Evolutionary conservation across 768 basidiomycete genomes (phyloP), one percentile per base, ranked within the genome.

Genomic region (Lepiota subincarnata): DNA sequence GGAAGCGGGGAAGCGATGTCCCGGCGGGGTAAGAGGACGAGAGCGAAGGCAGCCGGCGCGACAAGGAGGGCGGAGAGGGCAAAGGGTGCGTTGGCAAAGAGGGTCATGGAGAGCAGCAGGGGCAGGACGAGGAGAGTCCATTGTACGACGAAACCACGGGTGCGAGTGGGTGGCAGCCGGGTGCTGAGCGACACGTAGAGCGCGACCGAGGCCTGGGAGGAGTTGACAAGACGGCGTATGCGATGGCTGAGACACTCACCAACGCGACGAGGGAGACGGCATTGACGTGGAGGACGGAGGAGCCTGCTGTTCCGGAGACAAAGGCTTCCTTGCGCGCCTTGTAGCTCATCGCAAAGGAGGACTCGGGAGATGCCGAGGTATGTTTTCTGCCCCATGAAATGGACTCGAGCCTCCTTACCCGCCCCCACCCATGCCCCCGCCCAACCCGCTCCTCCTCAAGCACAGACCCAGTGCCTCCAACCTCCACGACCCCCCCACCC

Each of bases 271-370:
- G 48, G n/a, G 83, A 87, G 22, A 94, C 72, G 44, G 77, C 59
- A 63, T 92, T 89, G 60, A 94, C 73, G 61, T 86, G 82, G 1
- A 64, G 64, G 2, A 94, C 73, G 2, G 83, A 79, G 0, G 87
- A 87, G 1, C 93, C 93, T 1, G 76, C 77, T 68, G 77, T 80
- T 36, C 83, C 81, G 6, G 89, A 83, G 36, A 92, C 86, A 62
- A 94, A 96, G 0, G 80, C 81, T 71, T 92, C 89, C 68, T 96
- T 96, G 7, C 78, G 81, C 6, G 74, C 59, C 66, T 91, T 93
- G 77, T 95, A 95, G 53, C 54, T 46, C 55, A 55, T 55, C 6
- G n/a, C n/a, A n/a, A n/a, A n/a, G n/a, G n/a, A n/a, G n/a, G 7
- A 4, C 31, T 3, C 7, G 31, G 31, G 4, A 31, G 8, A 31